Evolutionary conservation across 441 rosid species (phyloP).

Genomic region (Erodium texanum): DNA sequence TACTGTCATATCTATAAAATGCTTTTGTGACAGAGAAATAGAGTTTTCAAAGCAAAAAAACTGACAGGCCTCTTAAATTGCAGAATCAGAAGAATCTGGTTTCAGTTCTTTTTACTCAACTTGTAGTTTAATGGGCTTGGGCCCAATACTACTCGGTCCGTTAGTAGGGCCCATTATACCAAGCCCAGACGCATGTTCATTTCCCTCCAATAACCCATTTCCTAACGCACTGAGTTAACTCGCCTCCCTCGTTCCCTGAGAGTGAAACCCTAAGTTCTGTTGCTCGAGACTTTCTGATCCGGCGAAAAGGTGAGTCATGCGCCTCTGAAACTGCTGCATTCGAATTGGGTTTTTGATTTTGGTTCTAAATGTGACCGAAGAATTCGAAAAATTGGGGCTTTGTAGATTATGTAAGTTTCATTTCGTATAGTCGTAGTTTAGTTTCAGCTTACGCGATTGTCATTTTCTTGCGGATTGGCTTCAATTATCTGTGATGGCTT

Average conservation of each 20-base stretch:
- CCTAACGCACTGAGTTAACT: not conserved
- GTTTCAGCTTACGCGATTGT: not conserved
- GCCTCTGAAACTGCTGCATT: not conserved
- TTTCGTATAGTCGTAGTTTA: not conserved
- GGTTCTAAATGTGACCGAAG: not conserved
- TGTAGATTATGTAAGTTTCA: not conserved
- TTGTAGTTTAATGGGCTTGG: not conserved
- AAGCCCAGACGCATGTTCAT: not conserved
- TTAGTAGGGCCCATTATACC: not conserved
- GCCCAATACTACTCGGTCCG: not conserved
- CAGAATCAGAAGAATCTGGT: not conserved
- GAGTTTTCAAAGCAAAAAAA: not conserved
- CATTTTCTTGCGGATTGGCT: not conserved
- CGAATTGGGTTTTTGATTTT: not conserved
- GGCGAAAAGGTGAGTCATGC: not conserved
- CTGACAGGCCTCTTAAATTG: not conserved
- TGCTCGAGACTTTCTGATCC: not conserved
- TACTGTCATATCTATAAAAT: not conserved
- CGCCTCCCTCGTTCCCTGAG: not conserved
- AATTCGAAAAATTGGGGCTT: not conserved
- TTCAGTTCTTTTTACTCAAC: not conserved
- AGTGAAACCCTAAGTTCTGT: not conserved
- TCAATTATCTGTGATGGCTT: not conserved
- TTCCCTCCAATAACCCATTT: conserved; percentile 1
- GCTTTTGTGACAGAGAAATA: not conserved